These are phyloP conservation scores for Penicillium palitans DNA, from an alignment of 2,329 filamentous ascomycete species.

Conservation along the genomic window DNA sequence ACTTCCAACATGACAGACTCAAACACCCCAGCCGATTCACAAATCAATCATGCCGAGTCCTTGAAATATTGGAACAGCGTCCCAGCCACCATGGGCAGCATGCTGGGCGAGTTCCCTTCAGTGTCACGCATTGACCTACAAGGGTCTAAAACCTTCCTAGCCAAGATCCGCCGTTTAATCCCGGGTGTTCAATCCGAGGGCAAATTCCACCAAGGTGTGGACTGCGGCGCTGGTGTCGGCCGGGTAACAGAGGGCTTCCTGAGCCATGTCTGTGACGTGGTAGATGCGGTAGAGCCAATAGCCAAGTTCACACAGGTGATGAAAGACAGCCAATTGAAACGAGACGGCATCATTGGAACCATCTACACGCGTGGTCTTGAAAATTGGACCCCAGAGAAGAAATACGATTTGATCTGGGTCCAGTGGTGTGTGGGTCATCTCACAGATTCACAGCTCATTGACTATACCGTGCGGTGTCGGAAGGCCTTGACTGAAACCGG, in stretches of 20 bases:
- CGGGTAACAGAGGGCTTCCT: slow-evolving; percentile 77
- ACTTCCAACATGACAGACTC: slow-evolving; percentile 6
- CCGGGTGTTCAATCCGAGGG: slow-evolving; percentile 15
- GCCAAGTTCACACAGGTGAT: slow-evolving; percentile 72
- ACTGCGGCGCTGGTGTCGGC: slow-evolving; percentile 73
- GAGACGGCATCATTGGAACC: slow-evolving; percentile 55
- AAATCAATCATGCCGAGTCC: slow-evolving; percentile 39
- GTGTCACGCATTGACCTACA: slow-evolving; percentile 69
- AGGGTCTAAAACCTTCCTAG: slow-evolving; percentile 68
- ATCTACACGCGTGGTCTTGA: slow-evolving; percentile 75
- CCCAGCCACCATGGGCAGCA: slow-evolving; percentile 43
- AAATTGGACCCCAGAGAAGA: slow-evolving; percentile 59
- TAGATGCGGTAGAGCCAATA: slow-evolving; percentile 86
- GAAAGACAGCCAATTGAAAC: slow-evolving; percentile 36
- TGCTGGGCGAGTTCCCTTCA: slow-evolving; percentile 68
- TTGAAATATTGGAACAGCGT: slow-evolving; percentile 45
- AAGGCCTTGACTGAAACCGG: slow-evolving; percentile 46
- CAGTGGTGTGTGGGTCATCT: slow-evolving; percentile 90
- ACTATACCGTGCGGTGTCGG: slow-evolving; percentile 65
- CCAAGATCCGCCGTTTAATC: slow-evolving; percentile 57
- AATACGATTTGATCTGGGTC: slow-evolving; percentile 82
- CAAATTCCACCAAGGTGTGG: slow-evolving; percentile 46
- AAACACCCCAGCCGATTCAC: slow-evolving; percentile 8
- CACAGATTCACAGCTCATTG: slow-evolving; percentile 69
- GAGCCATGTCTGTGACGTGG: slow-evolving; percentile 64